These are phyloP conservation scores for Canariomyces notabilis DNA, from an alignment of 2,329 filamentous ascomycete species.

Conservation along the genomic window DNA sequence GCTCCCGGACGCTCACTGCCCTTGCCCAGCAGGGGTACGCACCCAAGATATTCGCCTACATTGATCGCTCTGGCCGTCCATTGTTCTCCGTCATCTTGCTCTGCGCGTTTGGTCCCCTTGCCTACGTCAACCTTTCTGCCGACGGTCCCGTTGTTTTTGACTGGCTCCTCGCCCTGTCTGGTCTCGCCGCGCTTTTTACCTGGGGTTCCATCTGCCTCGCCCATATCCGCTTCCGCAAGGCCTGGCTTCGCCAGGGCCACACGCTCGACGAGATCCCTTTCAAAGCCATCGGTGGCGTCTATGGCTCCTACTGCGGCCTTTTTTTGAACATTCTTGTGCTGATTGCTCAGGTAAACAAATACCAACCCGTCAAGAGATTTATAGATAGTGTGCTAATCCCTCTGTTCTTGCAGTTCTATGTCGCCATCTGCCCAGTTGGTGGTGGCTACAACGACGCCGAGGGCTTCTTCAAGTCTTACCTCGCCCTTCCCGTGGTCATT, in stretches of 20 bases:
- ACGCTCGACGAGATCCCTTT: slow-evolving; percentile 62
- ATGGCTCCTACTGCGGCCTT: slow-evolving; percentile 59
- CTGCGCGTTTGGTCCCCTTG: slow-evolving; percentile 44
- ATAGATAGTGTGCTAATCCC: background rate
- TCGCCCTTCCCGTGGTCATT: slow-evolving; percentile 49
- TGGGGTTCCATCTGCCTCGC: slow-evolving; percentile 62
- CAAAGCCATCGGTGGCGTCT: slow-evolving; percentile 52
- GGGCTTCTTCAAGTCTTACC: slow-evolving; percentile 50
- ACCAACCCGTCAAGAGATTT: background rate
- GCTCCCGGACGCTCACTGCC: slow-evolving; percentile 51
- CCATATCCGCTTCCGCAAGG: slow-evolving; percentile 62
- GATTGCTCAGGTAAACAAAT: slow-evolving; percentile 44
- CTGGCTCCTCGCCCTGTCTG: slow-evolving; percentile 61
- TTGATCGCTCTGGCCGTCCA: slow-evolving; percentile 50
- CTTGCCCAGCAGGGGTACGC: slow-evolving; percentile 53
- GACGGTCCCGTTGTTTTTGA: slow-evolving; percentile 51
- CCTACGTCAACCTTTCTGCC: slow-evolving; percentile 41
- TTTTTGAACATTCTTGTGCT: slow-evolving; percentile 49
- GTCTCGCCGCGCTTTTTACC: slow-evolving; percentile 58
- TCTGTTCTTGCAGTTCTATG: slow-evolving; percentile 38
- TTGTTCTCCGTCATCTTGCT: slow-evolving; percentile 42
- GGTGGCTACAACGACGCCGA: slow-evolving; percentile 36
- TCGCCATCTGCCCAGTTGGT: slow-evolving; percentile 38
- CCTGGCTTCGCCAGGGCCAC: slow-evolving; percentile 55
- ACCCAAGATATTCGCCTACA: slow-evolving; percentile 48